Conservation (phyloP, 495 filamentous ascomycete species). For the Lepidopterella palustris region DNA sequence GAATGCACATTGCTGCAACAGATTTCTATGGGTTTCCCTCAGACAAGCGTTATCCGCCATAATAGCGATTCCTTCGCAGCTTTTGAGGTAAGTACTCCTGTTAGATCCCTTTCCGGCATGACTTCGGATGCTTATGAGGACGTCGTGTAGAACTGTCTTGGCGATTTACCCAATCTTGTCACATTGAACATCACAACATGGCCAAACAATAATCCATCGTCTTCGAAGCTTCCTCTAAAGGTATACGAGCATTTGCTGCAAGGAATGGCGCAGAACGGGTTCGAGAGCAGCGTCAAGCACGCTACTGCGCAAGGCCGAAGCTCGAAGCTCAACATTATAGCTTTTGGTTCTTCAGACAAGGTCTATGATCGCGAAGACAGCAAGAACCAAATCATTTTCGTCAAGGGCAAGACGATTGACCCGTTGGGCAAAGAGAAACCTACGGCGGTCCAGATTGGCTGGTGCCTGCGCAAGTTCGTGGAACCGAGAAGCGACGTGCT, state of each 20-base stretch:
- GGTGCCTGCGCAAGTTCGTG: constrained; percentile 34
- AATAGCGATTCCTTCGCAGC: constrained; percentile 27
- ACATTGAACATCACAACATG: constrained; percentile 39
- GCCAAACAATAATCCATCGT: constrained; percentile 34
- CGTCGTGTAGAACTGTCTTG: constrained; percentile 24
- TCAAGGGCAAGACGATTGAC: constrained; percentile 29
- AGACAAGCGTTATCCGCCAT: constrained; percentile 25
- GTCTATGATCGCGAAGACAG: constrained; percentile 37
- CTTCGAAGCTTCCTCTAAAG: constrained; percentile 28
- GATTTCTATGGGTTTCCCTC: constrained; percentile 33
- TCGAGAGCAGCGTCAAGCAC: constrained; percentile 18
- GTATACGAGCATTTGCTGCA: constrained; percentile 36
- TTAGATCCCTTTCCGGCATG: background rate
- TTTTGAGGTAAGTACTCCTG: constrained; percentile 29
- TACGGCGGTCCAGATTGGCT: constrained; percentile 31
- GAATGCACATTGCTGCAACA: constrained; percentile 33
- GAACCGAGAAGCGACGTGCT: constrained; percentile 36
- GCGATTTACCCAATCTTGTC: constrained; percentile 29
- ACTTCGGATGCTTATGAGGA: constrained; percentile 24
- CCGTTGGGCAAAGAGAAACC: constrained; percentile 29
- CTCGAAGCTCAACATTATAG: constrained; percentile 34
- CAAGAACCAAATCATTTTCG: constrained; percentile 37
- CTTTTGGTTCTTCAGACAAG: constrained; percentile 37
- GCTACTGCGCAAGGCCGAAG: constrained; percentile 7
- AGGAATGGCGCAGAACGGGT: constrained; percentile 28